phyloP scores from a whole-genome alignment of 1,139 yeast genomes.

The Groenewaldozyma sp. region DNA sequence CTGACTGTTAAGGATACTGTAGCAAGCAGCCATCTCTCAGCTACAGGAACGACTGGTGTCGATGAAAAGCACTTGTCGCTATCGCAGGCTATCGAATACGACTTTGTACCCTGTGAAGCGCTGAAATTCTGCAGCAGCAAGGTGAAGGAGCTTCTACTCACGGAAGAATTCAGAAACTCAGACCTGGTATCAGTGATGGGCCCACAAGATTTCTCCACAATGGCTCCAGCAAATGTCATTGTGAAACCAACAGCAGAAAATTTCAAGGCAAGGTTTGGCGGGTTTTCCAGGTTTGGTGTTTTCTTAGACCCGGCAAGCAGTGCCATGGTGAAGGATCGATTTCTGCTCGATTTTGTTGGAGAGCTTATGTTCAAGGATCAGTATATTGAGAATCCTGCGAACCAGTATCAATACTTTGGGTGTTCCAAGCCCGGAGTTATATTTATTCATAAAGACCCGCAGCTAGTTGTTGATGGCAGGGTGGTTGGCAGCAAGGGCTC shows the following conservation, averaged over 20 bases:
- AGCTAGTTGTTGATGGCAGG: conserved; percentile 67
- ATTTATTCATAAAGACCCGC: conserved; percentile 32
- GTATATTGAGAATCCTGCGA: conserved; percentile 55
- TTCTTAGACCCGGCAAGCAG: conserved; percentile 32
- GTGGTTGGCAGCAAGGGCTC: conserved; percentile 68
- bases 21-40: not conserved
- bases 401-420: conserved; percentile 77
- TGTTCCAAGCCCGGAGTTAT: conserved; percentile 75
- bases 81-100: conserved; percentile 1
- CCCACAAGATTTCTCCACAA: conserved; percentile 19
- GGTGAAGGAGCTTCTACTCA: conserved; percentile 8
- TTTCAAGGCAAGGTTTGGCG: conserved; percentile 57
- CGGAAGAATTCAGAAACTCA: conserved; percentile 4
- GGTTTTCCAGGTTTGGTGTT: conserved; percentile 62
- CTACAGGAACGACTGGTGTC: not conserved
- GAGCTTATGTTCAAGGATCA: conserved; percentile 56
- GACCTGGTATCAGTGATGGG: conserved; percentile 12
- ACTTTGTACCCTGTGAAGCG: conserved; percentile 15
- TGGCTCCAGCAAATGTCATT: conserved; percentile 21
- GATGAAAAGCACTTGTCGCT: not conserved
- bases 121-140: conserved; percentile 6
- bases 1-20: conserved; percentile 12
- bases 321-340: conserved; percentile 40
- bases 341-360: conserved; percentile 61
- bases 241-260: conserved; percentile 44